Evolutionary conservation across 2,329 filamentous ascomycete genomes (phyloP), one percentile per base, ranked within the genome.

Genomic region (Fusarium sp.): DNA sequence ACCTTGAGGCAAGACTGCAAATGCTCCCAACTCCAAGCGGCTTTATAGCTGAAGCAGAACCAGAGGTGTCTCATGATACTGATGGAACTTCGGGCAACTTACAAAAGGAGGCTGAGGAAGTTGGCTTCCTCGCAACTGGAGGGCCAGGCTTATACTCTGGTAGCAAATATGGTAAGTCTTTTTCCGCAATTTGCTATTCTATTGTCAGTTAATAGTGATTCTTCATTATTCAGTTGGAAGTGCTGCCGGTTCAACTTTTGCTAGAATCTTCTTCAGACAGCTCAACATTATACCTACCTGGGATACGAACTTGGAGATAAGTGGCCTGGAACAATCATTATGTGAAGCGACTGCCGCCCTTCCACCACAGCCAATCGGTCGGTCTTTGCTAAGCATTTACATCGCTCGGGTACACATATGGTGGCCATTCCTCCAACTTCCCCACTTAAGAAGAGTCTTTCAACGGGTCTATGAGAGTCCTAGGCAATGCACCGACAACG

Each of bases 231-330:
- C 5, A 61, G 57, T 61, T 10, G 57, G 57, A 4, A 59, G 57
- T 18, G 57, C 57, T 3, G 57, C 57, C 8, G 57, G 57, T 2
- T 61, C 57, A 2, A 61, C 57, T 3, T 61, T 61, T 1, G 57
- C 57, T 2, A 61, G 57, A 2, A 61, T 61, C 3, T 61, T 61
- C 54, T 61, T 61, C 18, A 61, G 59, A 0, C 57, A 61, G 4
- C 54, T 61, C 0, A 51, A 33, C n/a, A 31, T 61, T 1, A 7
- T 51, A 2, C 37, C 54, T 0, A n/a, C 26, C 1, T 59, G 57
- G 57, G 37, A 40, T 8, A 16, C 13, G 1, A 13, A n/a, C 0
- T 12, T 1, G 1, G 18, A 33, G 5, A 1, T 4, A 37, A 16
- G 0, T 15, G 26, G 18, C 3, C 16, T 61, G 4, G 54, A 52